Conservation (phyloP, 2,329 filamentous ascomycete genomes). For the Nakataea oryzae region DNA sequence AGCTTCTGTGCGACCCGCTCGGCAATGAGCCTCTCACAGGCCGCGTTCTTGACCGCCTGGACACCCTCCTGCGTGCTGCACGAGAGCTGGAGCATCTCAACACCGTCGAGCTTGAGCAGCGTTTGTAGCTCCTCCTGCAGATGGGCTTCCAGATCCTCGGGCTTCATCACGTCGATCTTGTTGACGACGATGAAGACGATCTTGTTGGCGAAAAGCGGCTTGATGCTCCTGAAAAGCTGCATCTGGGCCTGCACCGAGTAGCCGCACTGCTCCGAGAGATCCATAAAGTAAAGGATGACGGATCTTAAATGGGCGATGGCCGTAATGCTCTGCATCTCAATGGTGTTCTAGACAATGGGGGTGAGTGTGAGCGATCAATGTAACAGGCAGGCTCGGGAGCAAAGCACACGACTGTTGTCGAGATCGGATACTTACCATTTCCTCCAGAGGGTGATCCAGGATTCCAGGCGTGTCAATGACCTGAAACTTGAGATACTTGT, state of each 20-base stretch:
- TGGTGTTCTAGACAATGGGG: slow-evolving; percentile 55
- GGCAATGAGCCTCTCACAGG: slow-evolving; percentile 85
- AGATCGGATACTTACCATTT: slow-evolving; percentile 50
- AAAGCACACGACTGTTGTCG: neutral
- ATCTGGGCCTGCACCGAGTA: slow-evolving; percentile 91
- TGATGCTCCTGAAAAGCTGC: slow-evolving; percentile 90
- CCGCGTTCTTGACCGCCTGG: slow-evolving; percentile 88
- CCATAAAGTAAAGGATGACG: slow-evolving; percentile 96
- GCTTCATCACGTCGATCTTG: slow-evolving; percentile 89
- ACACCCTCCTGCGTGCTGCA: slow-evolving; percentile 94
- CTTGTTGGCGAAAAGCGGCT: slow-evolving; percentile 94
- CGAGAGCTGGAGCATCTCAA: slow-evolving; percentile 86
- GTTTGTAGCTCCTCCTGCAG: slow-evolving; percentile 55
- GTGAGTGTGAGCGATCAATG: neutral
- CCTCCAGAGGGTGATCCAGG: slow-evolving; percentile 90
- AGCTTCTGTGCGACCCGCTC: slow-evolving; percentile 93
- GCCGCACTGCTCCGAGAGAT: slow-evolving; percentile 91
- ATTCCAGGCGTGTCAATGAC: slow-evolving; percentile 95
- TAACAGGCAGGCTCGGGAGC: neutral
- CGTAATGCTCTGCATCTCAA: slow-evolving; percentile 98
- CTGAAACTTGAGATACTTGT: slow-evolving; percentile 83
- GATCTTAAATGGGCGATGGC: slow-evolving; percentile 94
- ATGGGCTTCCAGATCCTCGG: slow-evolving; percentile 79
- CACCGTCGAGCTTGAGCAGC: slow-evolving; percentile 54
- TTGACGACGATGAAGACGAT: slow-evolving; percentile 94